Conservation (phyloP, 2,329 filamentous ascomycete species). For the Aspergillus nomiae region DNA sequence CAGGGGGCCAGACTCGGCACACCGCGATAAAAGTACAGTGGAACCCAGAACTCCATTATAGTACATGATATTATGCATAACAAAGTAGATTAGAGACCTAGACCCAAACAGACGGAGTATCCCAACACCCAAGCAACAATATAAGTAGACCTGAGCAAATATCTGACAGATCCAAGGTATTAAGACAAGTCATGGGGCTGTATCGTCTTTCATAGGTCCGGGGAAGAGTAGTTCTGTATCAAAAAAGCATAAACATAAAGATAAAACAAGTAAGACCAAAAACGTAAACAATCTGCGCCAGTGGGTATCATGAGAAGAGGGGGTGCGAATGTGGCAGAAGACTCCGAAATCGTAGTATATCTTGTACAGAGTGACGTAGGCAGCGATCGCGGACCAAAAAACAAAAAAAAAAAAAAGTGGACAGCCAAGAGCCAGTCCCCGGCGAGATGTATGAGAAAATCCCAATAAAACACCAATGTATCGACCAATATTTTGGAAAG, state of each 20-base stretch:
- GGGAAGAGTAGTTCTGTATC: background rate
- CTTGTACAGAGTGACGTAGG: background rate
- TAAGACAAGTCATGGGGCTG: background rate
- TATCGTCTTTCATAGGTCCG: background rate
- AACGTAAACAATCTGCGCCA: constrained; percentile 19
- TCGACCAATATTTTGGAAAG: background rate
- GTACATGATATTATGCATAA: background rate
- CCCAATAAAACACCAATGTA: background rate
- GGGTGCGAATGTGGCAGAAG: background rate
- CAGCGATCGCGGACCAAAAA: background rate
- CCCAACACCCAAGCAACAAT: background rate
- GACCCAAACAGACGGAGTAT: background rate
- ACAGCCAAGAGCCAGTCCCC: background rate
- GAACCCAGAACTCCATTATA: background rate
- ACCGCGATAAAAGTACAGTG: background rate
- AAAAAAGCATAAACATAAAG: constrained; percentile 6
- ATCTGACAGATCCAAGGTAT: background rate
- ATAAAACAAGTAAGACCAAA: constrained; percentile 3
- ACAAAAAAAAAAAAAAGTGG: background rate
- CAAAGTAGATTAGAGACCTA: background rate
- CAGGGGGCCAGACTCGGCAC: background rate
- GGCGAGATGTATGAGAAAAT: background rate
- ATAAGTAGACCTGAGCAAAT: background rate
- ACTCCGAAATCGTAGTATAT: background rate
- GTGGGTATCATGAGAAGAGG: constrained; percentile 33